Percentiles rank a stretch among this genome's conserved stretches.
These are phyloP conservation scores for Teratosphaeria zuluensis DNA, from an alignment of 2,329 filamentous ascomycete species.

Conservation along the genomic window DNA sequence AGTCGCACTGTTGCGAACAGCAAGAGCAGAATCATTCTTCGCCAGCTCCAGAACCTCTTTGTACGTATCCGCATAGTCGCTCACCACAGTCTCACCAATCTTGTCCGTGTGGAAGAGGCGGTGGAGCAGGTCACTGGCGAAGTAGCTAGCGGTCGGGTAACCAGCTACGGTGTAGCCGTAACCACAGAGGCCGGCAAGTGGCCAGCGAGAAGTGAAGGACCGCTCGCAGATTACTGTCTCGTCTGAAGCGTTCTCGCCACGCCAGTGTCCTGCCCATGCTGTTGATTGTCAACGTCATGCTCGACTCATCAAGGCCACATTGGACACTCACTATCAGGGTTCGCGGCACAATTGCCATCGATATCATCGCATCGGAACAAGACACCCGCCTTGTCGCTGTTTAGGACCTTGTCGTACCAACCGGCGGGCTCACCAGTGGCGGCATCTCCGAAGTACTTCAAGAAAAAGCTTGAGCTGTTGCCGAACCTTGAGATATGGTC, in stretches of 20 bases:
- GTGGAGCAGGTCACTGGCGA: constrained; percentile 58
- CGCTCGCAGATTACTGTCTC: constrained; percentile 62
- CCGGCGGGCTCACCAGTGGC: constrained; percentile 51
- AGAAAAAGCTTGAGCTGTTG: constrained; percentile 48
- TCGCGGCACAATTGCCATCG: neutral
- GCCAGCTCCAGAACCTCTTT: constrained; percentile 46
- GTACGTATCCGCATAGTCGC: constrained; percentile 55
- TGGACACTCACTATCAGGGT: neutral
- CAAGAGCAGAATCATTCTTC: constrained; percentile 37
- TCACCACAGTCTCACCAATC: constrained; percentile 50
- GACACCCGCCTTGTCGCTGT: constrained; percentile 47
- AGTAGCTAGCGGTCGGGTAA: constrained; percentile 51
- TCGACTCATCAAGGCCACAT: neutral
- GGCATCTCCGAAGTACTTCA: constrained; percentile 57
- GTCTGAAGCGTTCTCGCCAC: constrained; percentile 52
- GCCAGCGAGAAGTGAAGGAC: constrained; percentile 49
- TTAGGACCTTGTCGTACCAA: constrained; percentile 52
- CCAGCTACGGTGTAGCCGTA: constrained; percentile 53
- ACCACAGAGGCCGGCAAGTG: constrained; percentile 51
- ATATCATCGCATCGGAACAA: constrained; percentile 58
- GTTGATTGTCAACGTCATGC: neutral
- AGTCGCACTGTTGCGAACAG: constrained; percentile 50
- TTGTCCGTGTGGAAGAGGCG: constrained; percentile 54
- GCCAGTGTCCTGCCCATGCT: constrained; percentile 61
- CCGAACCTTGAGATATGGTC: constrained; percentile 52